Base-by-base conservation (phyloP, 805 yeast species). In the Ogataea nakhonphanomensis region DNA sequence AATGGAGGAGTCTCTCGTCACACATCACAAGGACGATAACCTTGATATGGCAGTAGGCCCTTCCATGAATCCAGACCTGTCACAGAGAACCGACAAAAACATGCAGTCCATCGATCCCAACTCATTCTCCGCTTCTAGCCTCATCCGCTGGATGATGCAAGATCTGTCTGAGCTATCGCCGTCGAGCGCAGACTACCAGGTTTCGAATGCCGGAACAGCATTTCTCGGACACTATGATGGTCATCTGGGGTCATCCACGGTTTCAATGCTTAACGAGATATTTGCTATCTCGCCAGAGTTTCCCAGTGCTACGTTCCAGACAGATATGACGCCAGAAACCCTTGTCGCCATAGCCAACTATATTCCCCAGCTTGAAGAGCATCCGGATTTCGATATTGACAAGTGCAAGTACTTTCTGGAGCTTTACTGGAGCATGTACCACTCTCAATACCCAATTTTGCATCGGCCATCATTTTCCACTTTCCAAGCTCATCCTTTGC, bases 391-490 rank as follows among this genome's bases (percentile, higher is more conserved):
- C 32, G 35, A 48, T 11, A 23, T 30, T 7, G 10, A 31, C 11
- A 44, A 46, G 12, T 42, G 57, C 12, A 53, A 52, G 25, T 35
- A 46, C 21, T 59, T 55, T 33, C 43, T 65, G 8, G 56, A 56
- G 25, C 35, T 50, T 7, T 79, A 76, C 50, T 79, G 85, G 85
- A 50, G 60, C 3, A 61, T 71, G 21, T 79, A 67, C 57, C 86
- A 73, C 58, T 71, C 77, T 4, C 81, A 76, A 50, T 68, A 66
- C 45, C 76, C 77, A 8, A 62, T 73, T n/a, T 25, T 43, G 26
- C 78, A 73, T 44, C 65, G 65, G 31, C 73, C 73, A 0, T 67
- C 78, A 1, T 79, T 79, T 47, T 65, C 69, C 33, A 75, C 84
- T 0, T 60, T 64, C 25, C 60, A 65, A 2, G 70, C 76, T 8